Evolutionary conservation across 2,329 filamentous ascomycete species (phyloP).

Genomic region (Fusarium globosum): DNA sequence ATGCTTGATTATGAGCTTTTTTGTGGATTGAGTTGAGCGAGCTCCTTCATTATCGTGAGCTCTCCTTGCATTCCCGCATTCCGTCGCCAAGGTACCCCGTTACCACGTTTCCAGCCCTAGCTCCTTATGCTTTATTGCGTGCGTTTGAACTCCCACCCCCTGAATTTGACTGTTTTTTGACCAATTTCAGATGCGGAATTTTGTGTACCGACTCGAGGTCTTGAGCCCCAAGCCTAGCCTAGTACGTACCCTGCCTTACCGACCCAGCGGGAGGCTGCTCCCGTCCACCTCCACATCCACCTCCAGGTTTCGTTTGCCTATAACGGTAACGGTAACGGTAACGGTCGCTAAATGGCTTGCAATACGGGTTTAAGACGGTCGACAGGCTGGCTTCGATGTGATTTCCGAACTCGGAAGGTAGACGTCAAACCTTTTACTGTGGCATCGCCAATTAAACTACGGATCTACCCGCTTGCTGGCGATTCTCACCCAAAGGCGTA

Average conservation of each 20-base stretch:
- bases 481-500: conserved; percentile 9
- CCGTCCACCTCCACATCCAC: conserved; percentile 14
- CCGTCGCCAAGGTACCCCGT: conserved; percentile 34
- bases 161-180: conserved; percentile 6
- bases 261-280: conserved; percentile 24
- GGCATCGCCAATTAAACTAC: conserved; percentile 28
- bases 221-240: conserved; percentile 30
- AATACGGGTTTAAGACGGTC: conserved; percentile 22
- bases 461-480: conserved; percentile 37
- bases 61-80: conserved; percentile 42
- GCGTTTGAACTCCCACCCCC: conserved; percentile 21
- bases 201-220: conserved; percentile 35
- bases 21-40: conserved; percentile 33
- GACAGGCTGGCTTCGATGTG: conserved; percentile 14
- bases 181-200: conserved; percentile 18
- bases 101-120: conserved; percentile 41
- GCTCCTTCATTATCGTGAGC: conserved; percentile 31
- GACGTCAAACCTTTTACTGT: conserved; percentile 6
- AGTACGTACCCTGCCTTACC: conserved; percentile 14
- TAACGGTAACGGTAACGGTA: conserved; percentile 31
- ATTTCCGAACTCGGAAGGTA: conserved; percentile 37
- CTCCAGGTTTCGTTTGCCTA: conserved; percentile 5
- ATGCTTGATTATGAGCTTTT: conserved; percentile 21
- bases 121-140: conserved; percentile 18
- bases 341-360: conserved; percentile 31